Base-by-base conservation (phyloP, 441 rosid species). In the Bruguiera hainesii region DNA sequence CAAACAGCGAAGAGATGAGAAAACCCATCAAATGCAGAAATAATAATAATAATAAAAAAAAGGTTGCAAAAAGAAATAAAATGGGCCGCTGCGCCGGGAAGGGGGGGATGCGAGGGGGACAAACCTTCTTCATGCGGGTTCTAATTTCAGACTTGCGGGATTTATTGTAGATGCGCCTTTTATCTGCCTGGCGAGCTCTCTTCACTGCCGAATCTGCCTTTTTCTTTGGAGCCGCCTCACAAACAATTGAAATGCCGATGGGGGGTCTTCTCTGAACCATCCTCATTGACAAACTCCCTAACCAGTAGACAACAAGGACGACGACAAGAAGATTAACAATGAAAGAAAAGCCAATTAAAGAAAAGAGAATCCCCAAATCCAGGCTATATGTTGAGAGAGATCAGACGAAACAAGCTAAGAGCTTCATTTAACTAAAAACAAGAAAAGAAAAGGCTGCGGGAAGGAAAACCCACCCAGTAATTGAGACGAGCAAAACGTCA, bases 81-180 rank as follows among this genome's bases (percentile, higher is more conserved):
- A 55, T 23, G 25, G 16, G 15, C 7, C 8, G 16, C 19, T 26
- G 39, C 4, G 25, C 3, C 26, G 3, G 25, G 30, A 23, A 20
- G n/a, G 13, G 19, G 51, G 33, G 33, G 25, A 4, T 26, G 25
- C 8, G 18, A 16, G 2, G 21, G 20, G 28, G 33, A 5, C 4
- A 59, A 79, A 94, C 99, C 97, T 86, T 91, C 88, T 81, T 91
- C 92, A 91, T 94, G 23, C 99, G 92, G 37, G 98, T 94, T 66
- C 60, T 85, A 73, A 87, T 50, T 80, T 94, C 99, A 58, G 99
- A 94, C 83, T 91, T 94, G 78, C 73, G 84, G 10, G 99, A 78
- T 77, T 88, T 94, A 83, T 89, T 74, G 70, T 87, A 87, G 69
- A 94, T 8, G 28, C 96, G 85, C 69, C 94, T 78, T 72, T 94